Evolutionary conservation across 2,329 filamentous ascomycete genomes (phyloP).

Genomic region (Fusarium nurragi): DNA sequence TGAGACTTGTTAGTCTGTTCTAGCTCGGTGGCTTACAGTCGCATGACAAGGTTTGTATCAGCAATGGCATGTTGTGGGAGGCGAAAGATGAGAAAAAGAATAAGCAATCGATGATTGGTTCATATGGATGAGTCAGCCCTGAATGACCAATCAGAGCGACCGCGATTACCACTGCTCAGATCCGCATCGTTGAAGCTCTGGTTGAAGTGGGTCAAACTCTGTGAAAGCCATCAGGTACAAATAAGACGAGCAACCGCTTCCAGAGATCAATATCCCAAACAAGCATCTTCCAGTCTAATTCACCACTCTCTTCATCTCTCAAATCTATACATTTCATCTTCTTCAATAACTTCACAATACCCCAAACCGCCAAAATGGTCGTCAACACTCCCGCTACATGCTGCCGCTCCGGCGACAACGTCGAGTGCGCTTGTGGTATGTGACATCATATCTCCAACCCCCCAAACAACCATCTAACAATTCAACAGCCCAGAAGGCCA

Average conservation of each 20-base stretch:
- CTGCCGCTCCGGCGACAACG: constrained; percentile 63
- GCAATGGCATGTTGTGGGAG: constrained; percentile 32
- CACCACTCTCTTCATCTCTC: neutral
- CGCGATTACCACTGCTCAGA: constrained; percentile 30
- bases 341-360: neutral
- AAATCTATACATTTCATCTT: neutral
- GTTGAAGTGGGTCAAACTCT: constrained; percentile 24
- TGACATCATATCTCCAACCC: constrained; percentile 25
- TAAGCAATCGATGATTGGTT: constrained; percentile 41
- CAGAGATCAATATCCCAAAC: neutral
- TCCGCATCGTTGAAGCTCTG: neutral
- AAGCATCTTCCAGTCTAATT: constrained; percentile 10
- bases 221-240: constrained; percentile 35
- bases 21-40: constrained; percentile 17
- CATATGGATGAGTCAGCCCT: accelerated
- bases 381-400: constrained; percentile 58
- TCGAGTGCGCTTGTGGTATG: constrained; percentile 67
- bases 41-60: constrained; percentile 12
- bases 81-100: constrained; percentile 35
- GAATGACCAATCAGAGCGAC: neutral
- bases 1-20: neutral
- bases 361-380: constrained; percentile 45
- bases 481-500: constrained; percentile 67
- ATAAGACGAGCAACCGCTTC: constrained; percentile 34
- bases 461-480: constrained; percentile 1